Base-by-base conservation (phyloP, 208 protist species). In the Trypanosoma cruzi region DNA sequence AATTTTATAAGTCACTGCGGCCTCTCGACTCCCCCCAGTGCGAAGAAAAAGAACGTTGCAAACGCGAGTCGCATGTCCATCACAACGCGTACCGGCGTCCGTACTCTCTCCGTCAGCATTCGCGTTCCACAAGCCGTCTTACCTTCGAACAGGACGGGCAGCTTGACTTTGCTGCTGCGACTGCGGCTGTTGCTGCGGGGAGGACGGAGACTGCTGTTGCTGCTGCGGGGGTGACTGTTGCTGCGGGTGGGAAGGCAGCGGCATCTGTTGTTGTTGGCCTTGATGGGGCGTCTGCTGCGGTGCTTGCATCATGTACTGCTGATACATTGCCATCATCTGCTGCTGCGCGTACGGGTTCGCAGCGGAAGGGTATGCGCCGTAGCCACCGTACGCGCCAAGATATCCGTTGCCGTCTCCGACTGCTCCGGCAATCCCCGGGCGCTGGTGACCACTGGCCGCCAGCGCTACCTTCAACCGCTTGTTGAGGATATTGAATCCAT, bases 401-500 rank as follows among this genome's bases (percentile, higher is more conserved):
- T 59, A 53, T 65, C 71, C 73, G 65, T 24, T 53, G 61, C 68
- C 64, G 62, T 80, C 75, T 56, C 67, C 44, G 44, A 49, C 44
- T 13, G 44, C 44, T 40, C 36, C 36, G 7, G 44, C 44, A 14
- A 14, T 68, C 53, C 82, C 72, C 58, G 60, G 71, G 24, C 81
- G 83, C 73, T 90, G 89, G 71, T 94, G 86, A 49, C 86, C 89
- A 24, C 72, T 77, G 50, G 86, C 81, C 6, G 89, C 89, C 28
- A 92, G 77, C 46, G 86, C 89, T 31, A 95, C 89, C 89, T 92
- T 95, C 73, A 95, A 84, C 75, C 89, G 86, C 79, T 95, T 95
- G 82, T 89, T 95, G 69, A 92, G 80, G 66, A 95, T 86, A 56
- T 75, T 82, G 79, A 87, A 95, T 60, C 89, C 89, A 78, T 96